Conservation (phyloP, 1,284 basidiomycete species). For the Trametes pubescens region DNA sequence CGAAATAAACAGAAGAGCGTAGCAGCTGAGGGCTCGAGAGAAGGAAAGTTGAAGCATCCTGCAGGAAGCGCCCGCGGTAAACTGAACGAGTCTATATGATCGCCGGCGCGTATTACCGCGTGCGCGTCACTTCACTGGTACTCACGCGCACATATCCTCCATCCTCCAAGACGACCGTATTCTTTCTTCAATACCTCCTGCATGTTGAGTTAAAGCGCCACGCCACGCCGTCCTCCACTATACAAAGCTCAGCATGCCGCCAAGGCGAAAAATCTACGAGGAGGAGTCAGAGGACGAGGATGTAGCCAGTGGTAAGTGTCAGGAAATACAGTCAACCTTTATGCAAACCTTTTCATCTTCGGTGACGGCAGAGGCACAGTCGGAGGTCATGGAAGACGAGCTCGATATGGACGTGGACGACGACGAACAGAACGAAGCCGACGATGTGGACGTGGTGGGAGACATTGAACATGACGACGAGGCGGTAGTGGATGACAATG, state of each 20-base stretch:
- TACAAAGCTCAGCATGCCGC: conserved; percentile 19
- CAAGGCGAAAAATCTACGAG: conserved; percentile 30
- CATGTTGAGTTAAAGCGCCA: no score
- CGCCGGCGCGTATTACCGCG: not conserved
- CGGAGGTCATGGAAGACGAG: conserved; percentile 35
- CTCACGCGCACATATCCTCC: not conserved
- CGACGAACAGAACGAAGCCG: conserved; percentile 36
- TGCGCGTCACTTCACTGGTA: not conserved
- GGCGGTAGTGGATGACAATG: conserved; percentile 43
- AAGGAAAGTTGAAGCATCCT: no score
- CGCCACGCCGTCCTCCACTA: not conserved
- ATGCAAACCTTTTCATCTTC: not conserved
- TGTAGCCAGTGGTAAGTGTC: conserved; percentile 34
- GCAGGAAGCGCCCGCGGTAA: not conserved
- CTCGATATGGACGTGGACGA: conserved; percentile 43
- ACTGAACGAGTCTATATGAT: conserved; percentile 1
- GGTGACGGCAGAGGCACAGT: conserved; percentile 26
- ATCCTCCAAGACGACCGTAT: not conserved
- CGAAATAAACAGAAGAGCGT: no score
- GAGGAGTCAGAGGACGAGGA: conserved; percentile 36
- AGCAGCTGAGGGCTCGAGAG: no score
- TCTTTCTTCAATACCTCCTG: no score
- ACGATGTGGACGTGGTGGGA: conserved; percentile 39
- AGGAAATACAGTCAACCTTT: not conserved
- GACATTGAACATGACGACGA: conserved; percentile 46